Base-by-base conservation (phyloP, 768 basidiomycete species). In the Melanogaster broomeanus region DNA sequence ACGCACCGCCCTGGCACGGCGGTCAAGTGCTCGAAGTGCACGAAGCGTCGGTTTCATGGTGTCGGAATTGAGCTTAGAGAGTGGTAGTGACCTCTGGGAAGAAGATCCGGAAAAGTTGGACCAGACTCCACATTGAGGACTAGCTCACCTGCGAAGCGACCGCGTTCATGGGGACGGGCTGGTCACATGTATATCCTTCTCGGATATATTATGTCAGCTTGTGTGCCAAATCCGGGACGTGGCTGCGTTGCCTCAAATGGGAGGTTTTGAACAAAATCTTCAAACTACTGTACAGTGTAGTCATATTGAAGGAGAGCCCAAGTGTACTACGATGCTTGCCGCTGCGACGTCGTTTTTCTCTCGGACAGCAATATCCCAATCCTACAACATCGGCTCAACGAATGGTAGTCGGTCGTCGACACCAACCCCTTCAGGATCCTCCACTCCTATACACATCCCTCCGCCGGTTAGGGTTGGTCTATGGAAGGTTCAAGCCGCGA, bases 401-500 rank as follows among this genome's bases (percentile, higher is more conserved):
- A 64, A 61, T 56, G 66, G 59, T 7, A 72, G 75, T 45, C 63
- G 77, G 22, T 70, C 77, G 3, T 63, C 71, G 19, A 70, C 72
- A 0, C 74, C 72, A 25, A 62, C 64, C 0, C 58, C 76, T 1
- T 65, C 73, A 18, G 63, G 54, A 38, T 57, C 73, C 0, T 64
- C 70, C 3, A 44, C 61, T 47, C 40, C 73, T 50, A 62, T 78
- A 12, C 77, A 82, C 31, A 48, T 73, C 5, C 62, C 77, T 9
- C 64, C 70, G 41, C 65, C 87, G 13, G 83, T 90, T 53, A 76
- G 72, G 56, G 82, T 94, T 9, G 96, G 96, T 2, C 71, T 92
- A 47, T 98, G 97, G 97, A 87, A 79, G 61, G 88, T 98, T 1
- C 85, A 93, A 55, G 77, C 84, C 2, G 97, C 89, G 2, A 81